These are phyloP conservation scores for Fusarium foetens DNA, from an alignment of 2,329 filamentous ascomycete species.

Conservation along the genomic window DNA sequence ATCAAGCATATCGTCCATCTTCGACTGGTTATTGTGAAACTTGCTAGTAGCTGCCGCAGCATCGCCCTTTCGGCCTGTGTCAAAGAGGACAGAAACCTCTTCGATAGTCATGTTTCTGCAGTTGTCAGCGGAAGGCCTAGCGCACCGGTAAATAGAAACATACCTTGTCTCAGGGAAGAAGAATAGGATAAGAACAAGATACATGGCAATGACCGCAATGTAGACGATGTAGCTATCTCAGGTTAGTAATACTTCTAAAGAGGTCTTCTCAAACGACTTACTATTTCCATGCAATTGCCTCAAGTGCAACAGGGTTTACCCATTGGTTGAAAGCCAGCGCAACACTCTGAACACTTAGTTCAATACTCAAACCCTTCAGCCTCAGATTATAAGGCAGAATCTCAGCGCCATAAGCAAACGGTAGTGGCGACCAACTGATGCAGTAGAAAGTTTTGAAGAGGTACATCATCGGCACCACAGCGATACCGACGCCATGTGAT, in stretches of 20 bases:
- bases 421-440: constrained; percentile 42
- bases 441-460: constrained; percentile 38
- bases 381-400: constrained; percentile 44
- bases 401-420: constrained; percentile 41
- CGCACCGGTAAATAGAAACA: neutral
- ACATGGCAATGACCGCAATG: constrained; percentile 34
- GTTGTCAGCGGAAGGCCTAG: neutral
- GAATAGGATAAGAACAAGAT: constrained; percentile 33
- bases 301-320: constrained; percentile 39
- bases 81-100: constrained; percentile 34
- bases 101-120: constrained; percentile 30
- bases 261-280: neutral
- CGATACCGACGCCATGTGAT: constrained; percentile 13
- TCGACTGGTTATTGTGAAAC: neutral
- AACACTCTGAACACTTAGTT: constrained; percentile 23
- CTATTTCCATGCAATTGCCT: constrained; percentile 41
- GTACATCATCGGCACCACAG: constrained; percentile 30
- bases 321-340: constrained; percentile 39
- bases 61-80: constrained; percentile 24
- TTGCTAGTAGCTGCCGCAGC: constrained; percentile 10
- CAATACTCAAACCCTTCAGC: constrained; percentile 41
- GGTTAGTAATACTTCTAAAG: neutral
- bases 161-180: constrained; percentile 41
- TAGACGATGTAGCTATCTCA: constrained; percentile 25
- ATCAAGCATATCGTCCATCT: constrained; percentile 13